These are phyloP conservation scores for Dactylellina cionopaga DNA, from an alignment of 2,329 filamentous ascomycete genomes.

Conservation along the genomic window DNA sequence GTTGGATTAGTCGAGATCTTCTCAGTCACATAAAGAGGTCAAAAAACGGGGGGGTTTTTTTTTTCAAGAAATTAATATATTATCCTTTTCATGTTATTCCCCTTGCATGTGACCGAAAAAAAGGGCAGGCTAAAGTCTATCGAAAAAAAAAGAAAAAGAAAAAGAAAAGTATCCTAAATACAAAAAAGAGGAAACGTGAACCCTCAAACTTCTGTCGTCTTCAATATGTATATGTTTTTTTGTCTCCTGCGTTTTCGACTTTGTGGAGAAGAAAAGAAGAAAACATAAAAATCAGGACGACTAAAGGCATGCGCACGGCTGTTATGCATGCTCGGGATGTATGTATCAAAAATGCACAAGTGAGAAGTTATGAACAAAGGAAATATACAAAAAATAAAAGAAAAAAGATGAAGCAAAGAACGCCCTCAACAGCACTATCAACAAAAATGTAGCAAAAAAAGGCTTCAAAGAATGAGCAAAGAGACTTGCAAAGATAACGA, in stretches of 20 bases:
- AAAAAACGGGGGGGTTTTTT: neutral
- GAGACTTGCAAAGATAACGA: constrained; percentile 51
- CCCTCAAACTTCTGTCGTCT: no score
- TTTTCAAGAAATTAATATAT: constrained; percentile 19
- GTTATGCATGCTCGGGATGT: no score
- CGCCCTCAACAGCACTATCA: no score
- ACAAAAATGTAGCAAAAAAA: no score
- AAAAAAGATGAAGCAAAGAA: constrained; percentile 20
- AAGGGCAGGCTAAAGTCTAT: constrained; percentile 23
- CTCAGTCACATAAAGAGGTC: no score
- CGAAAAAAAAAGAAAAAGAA: constrained; percentile 13
- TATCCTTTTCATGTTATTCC: neutral
- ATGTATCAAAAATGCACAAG: no score
- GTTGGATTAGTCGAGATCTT: no score
- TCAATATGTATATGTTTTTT: no score
- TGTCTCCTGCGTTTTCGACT: no score
- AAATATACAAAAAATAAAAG: constrained; percentile 53
- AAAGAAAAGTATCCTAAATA: constrained; percentile 53
- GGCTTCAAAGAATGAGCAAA: constrained; percentile 46
- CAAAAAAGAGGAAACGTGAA: constrained; percentile 47
- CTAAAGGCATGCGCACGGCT: no score
- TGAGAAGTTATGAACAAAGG: constrained; percentile 53
- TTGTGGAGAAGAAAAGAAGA: constrained; percentile 47
- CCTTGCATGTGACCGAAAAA: constrained; percentile 7
- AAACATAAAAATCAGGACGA: no score